Evolutionary conservation across 1,139 yeast genomes (phyloP), one percentile per base, ranked within the genome.

Genomic region (Magnusiomyces suaveolens): DNA sequence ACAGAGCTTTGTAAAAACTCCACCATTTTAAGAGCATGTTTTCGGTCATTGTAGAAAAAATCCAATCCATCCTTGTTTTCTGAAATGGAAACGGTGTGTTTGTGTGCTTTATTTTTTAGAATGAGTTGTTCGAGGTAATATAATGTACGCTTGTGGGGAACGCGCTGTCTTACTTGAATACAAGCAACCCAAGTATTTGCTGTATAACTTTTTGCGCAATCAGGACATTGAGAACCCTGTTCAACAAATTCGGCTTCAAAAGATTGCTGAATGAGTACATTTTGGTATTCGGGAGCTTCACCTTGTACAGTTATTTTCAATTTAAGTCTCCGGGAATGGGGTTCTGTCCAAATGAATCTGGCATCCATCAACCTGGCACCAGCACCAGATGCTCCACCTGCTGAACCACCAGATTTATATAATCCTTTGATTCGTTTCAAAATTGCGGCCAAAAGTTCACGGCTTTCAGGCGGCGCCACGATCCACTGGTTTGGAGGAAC

Each of bases 171-270:
- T 63, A 94, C 85, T 75, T 94, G 99, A 46, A 94, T 95, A 33
- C 92, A 81, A n/a, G 99, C 97, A 70, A 94, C 84, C 98, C 98
- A 94, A 18, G 97, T 94, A 69, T 92, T 88, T 48, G 95, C 86
- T 26, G 99, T 92, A 68, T 86, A 92, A 1, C 96, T 84, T 72
- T 88, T 89, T 54, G 97, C 97, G 81, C 99, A 94, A 72, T 90
- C 97, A 2, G 97, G 84, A 76, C 99, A 94, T 75, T 90, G 97
- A 84, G 87, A 87, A 33, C 97, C 95, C 59, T 87, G 77, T 57
- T 90, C 98, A 24, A 87, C 83, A 67, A 85, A 94, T 66, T 92
- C 97, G n/a, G 89, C 97, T 69, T 87, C 97, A 69, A 92, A 89
- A 36, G 88, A 80, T 71, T 94, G 98, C 69, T 94, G 97, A 39